phyloP scores from a whole-genome alignment of 2,329 filamentous ascomycete genomes.

The Pezicula neosporulosa region DNA sequence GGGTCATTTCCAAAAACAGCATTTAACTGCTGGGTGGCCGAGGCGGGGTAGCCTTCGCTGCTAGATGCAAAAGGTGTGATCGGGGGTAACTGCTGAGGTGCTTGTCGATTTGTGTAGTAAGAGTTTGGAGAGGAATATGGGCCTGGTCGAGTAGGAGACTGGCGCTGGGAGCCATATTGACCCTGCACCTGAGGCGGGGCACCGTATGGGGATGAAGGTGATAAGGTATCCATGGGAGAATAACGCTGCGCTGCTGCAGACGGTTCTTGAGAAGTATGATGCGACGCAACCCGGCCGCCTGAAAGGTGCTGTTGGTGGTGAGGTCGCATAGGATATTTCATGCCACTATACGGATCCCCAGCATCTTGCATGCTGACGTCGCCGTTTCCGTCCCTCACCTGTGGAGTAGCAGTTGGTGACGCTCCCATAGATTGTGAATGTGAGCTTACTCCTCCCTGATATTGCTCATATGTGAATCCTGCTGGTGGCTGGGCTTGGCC shows the following conservation, averaged over 20 bases:
- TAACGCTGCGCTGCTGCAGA: slow-evolving; percentile 87
- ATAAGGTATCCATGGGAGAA: slow-evolving; percentile 90
- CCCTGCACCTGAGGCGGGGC: slow-evolving; percentile 50
- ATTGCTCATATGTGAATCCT: slow-evolving; percentile 66
- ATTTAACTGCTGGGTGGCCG: slow-evolving; percentile 69
- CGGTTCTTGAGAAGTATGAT: slow-evolving; percentile 70
- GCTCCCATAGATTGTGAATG: slow-evolving; percentile 50
- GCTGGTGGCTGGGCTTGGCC: slow-evolving; percentile 49
- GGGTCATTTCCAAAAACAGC: slow-evolving; percentile 55
- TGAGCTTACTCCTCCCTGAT: slow-evolving; percentile 45
- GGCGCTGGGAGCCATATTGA: slow-evolving; percentile 52
- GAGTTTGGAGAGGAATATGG: slow-evolving; percentile 55
- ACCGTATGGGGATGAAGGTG: slow-evolving; percentile 76
- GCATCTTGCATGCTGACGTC: slow-evolving; percentile 86
- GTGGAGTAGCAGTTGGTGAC: slow-evolving; percentile 55
- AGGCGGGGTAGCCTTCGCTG: slow-evolving; percentile 69
- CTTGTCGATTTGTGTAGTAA: slow-evolving; percentile 47
- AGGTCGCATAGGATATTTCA: slow-evolving; percentile 81
- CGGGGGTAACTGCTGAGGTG: slow-evolving; percentile 67
- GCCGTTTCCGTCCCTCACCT: slow-evolving; percentile 67
- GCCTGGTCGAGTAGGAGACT: slow-evolving; percentile 73
- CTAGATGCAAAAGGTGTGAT: slow-evolving; percentile 65
- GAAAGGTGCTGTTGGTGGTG: slow-evolving; percentile 71
- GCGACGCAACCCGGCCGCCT: slow-evolving; percentile 49
- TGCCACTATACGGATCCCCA: slow-evolving; percentile 75